phyloP scores from a whole-genome alignment of 2,329 filamentous ascomycete genomes.

The Scedosporium minutisporum region DNA sequence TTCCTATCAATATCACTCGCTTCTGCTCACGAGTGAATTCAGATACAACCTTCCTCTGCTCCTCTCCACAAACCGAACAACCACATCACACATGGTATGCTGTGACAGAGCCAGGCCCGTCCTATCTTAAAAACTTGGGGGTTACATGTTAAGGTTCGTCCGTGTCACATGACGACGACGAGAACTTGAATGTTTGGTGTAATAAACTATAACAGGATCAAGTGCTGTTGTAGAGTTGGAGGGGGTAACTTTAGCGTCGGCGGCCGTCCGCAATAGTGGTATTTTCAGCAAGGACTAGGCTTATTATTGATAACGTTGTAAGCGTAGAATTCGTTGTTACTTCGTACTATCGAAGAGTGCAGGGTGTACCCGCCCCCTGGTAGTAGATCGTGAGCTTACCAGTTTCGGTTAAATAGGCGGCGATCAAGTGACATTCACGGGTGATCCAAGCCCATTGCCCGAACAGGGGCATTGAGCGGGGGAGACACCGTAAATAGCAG shows the following conservation, averaged over 20 bases:
- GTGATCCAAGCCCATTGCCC: neutral
- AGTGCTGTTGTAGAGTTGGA: neutral
- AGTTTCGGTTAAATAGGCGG: neutral
- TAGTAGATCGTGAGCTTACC: neutral
- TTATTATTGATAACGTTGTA: too few relatives aligned
- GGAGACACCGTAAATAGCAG: neutral
- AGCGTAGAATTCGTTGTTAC: too few relatives aligned
- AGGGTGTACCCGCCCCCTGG: neutral
- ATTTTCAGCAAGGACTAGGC: neutral
- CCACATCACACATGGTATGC: neutral
- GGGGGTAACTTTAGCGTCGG: neutral
- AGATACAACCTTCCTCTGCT: neutral
- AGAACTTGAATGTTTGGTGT: neutral
- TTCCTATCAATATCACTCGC: neutral
- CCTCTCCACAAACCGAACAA: neutral
- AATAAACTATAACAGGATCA: neutral
- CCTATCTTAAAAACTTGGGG: neutral
- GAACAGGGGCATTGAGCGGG: neutral
- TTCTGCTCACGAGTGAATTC: neutral
- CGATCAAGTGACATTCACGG: neutral
- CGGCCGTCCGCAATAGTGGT: neutral
- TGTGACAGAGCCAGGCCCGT: neutral
- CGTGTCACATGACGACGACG: neutral
- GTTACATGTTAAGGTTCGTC: neutral
- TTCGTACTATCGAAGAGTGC: neutral